These are phyloP conservation scores for Amanita subjunquillea DNA, from an alignment of 768 basidiomycete species.

Conservation along the genomic window DNA sequence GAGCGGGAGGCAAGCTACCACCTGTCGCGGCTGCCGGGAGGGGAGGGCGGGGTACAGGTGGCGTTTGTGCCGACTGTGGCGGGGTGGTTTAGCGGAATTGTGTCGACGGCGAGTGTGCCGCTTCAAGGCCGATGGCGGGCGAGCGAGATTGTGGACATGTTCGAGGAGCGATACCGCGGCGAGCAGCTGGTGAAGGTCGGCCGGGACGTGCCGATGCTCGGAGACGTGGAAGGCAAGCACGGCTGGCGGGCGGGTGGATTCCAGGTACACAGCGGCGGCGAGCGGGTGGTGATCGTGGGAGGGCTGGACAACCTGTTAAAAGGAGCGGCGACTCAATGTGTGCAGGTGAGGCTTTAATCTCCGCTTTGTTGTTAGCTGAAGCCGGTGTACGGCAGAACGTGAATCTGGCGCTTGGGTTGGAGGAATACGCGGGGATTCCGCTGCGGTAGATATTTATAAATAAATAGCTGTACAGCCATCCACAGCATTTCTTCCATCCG, in stretches of 20 bases:
- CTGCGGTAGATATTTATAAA: not conserved
- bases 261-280: slow-evolving; percentile 83
- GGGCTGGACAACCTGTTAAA: slow-evolving; percentile 95
- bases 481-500: not conserved
- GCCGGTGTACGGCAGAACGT: slow-evolving; percentile 42
- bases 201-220: slow-evolving; percentile 62
- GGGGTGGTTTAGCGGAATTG: slow-evolving; percentile 95
- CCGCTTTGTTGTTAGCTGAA: not conserved
- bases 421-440: slow-evolving; percentile 41
- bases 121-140: slow-evolving; percentile 60
- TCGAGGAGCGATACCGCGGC: slow-evolving; percentile 63
- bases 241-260: slow-evolving; percentile 89
- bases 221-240: slow-evolving; percentile 73
- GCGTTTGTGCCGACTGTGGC: slow-evolving; percentile 85
- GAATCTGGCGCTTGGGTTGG: slow-evolving; percentile 33
- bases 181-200: slow-evolving; percentile 67
- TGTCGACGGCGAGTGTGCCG: slow-evolving; percentile 80
- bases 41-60: slow-evolving; percentile 33
- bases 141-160: slow-evolving; percentile 60
- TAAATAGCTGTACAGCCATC: not conserved
- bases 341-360: slow-evolving; percentile 26
- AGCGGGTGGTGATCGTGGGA: slow-evolving; percentile 91
- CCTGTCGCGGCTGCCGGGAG: slow-evolving; percentile 49
- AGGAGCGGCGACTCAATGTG: slow-evolving; percentile 97
- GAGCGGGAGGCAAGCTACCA: slow-evolving; percentile 91